Conservation (phyloP, 169 alveolate species). For the Plasmodium falciparum region DNA sequence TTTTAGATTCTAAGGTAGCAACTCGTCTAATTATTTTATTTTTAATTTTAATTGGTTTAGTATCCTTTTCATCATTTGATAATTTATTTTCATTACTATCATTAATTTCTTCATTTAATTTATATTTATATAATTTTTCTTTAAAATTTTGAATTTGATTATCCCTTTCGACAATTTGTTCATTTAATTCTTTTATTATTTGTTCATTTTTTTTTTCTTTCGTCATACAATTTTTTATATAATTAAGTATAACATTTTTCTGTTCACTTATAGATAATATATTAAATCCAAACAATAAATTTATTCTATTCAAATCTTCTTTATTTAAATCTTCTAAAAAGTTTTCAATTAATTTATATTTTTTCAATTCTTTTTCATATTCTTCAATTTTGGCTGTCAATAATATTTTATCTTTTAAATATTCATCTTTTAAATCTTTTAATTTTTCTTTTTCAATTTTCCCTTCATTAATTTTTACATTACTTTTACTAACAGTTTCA, state of each 20-base stretch:
- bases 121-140: conserved; percentile 47
- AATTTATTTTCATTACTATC: conserved; percentile 22
- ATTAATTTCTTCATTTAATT: conserved; percentile 14
- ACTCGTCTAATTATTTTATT: conserved; percentile 55
- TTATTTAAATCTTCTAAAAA: conserved; percentile 57
- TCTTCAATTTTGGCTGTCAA: conserved; percentile 68
- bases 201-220: conserved; percentile 19
- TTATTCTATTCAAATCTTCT: conserved; percentile 59
- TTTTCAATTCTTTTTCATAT: conserved; percentile 72
- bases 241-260: conserved; percentile 56
- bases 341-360: conserved; percentile 46
- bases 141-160: conserved; percentile 40
- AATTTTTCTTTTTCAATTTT: conserved; percentile 50
- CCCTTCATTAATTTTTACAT: conserved; percentile 42
- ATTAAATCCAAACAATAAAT: conserved; percentile 52
- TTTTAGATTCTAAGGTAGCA: conserved; percentile 24
- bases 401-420: conserved; percentile 52
- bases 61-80: conserved; percentile 23
- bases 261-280: conserved; percentile 52
- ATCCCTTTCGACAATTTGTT: conserved; percentile 25
- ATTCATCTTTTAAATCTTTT: conserved; percentile 69
- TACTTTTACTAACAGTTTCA: conserved; percentile 43
- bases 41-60: conserved; percentile 40
- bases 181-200: conserved; percentile 34
- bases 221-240: conserved; percentile 27